Evolutionary conservation across 169 alveolate genomes (phyloP).

Genomic region (Cryptosporidium ryanae): DNA sequence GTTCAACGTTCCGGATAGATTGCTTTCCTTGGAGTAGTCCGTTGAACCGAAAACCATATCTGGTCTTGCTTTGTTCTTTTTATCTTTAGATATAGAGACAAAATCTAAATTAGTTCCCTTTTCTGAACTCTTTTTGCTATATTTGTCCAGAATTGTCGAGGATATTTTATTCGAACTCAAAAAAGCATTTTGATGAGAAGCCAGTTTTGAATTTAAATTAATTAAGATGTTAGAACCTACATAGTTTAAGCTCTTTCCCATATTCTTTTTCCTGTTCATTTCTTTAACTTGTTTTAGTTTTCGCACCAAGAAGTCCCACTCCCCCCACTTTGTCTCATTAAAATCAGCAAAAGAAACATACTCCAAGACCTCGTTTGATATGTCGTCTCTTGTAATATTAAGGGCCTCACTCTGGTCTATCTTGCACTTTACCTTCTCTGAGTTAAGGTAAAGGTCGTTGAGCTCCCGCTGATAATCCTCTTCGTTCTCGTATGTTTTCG

Average conservation of each 20-base stretch:
- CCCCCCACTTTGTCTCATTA: constrained; percentile 62
- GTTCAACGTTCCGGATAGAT: constrained; percentile 5
- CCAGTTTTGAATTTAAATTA: constrained; percentile 7
- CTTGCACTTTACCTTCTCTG: constrained; percentile 16
- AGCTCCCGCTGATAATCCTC: not conserved
- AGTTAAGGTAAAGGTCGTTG: not conserved
- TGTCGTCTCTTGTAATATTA: constrained; percentile 3
- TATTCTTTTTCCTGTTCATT: not conserved
- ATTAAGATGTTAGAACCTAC: constrained; percentile 20
- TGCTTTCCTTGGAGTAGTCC: constrained; percentile 4
- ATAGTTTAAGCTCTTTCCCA: not conserved
- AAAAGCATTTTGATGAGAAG: not conserved
- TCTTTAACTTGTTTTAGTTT: not conserved
- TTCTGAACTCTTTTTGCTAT: not conserved
- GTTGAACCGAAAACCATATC: too few relatives aligned
- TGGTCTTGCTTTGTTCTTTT: not conserved
- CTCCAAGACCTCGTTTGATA: constrained; percentile 7
- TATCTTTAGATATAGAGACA: too few relatives aligned
- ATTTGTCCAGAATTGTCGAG: constrained; percentile 1
- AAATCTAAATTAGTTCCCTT: not conserved
- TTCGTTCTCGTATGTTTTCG: not conserved
- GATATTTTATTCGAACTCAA: constrained; percentile 1
- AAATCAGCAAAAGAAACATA: not conserved
- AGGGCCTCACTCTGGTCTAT: constrained; percentile 55
- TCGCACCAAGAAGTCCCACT: constrained; percentile 28